These are phyloP conservation scores for Pseudogymnoascus sp. DNA, from an alignment of 2,329 filamentous ascomycete species.

Conservation along the genomic window DNA sequence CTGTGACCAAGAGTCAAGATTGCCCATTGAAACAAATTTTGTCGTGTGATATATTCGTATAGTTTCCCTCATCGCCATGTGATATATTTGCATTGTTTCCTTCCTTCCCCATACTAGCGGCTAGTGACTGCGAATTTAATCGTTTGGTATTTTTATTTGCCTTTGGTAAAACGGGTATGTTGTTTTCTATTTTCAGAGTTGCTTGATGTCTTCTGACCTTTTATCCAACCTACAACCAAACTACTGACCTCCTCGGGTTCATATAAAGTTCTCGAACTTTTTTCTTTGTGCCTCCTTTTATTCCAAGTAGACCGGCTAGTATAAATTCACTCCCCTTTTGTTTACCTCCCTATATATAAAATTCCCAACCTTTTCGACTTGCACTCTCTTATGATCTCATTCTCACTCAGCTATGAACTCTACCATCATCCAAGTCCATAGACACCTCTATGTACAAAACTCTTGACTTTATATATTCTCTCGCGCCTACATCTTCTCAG, in stretches of 20 bases:
- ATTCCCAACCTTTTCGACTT: neutral
- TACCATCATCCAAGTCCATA: neutral
- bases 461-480: neutral
- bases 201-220: neutral
- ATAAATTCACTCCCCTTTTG: neutral
- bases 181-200: neutral
- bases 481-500: neutral
- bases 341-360: neutral
- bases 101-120: neutral
- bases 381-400: neutral
- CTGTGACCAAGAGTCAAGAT: neutral
- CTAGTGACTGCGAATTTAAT: neutral
- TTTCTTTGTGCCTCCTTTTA: neutral
- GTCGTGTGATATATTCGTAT: too few relatives aligned
- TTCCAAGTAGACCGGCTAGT: neutral
- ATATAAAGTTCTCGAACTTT: neutral
- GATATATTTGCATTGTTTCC: neutral
- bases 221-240: neutral
- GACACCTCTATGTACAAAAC: too few relatives aligned
- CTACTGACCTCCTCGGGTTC: neutral
- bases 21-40: neutral
- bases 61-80: neutral
- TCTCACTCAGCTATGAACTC: neutral
- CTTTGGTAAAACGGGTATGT: neutral
- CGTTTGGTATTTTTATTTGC: neutral